phyloP scores from a whole-genome alignment of 345 rosid species.

The Durio zibethinus region DNA sequence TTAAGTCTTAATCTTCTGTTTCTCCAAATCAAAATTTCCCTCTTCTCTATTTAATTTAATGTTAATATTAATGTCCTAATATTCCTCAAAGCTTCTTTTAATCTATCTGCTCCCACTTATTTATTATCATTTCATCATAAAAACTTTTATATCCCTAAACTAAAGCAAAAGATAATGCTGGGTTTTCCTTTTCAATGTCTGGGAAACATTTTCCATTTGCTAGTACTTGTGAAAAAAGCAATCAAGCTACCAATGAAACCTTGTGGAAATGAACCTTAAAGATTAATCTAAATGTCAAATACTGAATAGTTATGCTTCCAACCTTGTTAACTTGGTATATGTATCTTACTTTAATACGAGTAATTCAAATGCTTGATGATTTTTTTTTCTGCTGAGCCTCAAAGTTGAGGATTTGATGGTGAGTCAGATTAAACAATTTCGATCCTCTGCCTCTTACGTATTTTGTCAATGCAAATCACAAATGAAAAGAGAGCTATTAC shows the following conservation, averaged over 20 bases:
- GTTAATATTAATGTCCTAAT: background rate
- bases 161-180: background rate
- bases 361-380: background rate
- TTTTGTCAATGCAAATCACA: background rate
- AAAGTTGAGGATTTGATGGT: no score
- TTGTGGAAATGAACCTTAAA: no score
- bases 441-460: background rate
- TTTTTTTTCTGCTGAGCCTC: background rate
- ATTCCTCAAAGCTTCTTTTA: background rate
- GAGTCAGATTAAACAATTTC: background rate
- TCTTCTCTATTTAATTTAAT: background rate
- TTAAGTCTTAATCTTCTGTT: background rate
- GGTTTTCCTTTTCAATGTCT: background rate
- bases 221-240: background rate
- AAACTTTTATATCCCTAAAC: background rate
- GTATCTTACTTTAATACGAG: no score
- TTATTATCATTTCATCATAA: background rate
- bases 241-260: background rate
- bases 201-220: background rate
- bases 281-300: no score
- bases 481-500: background rate
- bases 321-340: background rate
- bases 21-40: background rate
- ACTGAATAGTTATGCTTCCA: background rate
- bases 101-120: slow-evolving; percentile 1